Evolutionary conservation across 805 yeast species (phyloP).

Genomic region (Suhomyces xylopsoci): DNA sequence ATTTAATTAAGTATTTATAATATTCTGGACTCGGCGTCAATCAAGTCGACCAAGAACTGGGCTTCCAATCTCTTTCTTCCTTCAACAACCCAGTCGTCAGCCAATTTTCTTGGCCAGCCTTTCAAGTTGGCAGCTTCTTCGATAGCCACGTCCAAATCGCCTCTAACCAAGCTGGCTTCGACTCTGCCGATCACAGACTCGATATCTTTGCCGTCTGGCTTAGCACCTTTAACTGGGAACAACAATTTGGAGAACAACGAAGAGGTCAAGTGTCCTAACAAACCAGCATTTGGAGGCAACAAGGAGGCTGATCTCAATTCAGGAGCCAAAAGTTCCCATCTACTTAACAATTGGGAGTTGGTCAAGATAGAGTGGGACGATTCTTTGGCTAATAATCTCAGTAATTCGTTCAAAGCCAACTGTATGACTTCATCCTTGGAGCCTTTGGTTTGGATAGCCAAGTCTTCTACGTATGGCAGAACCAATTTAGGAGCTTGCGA

Average conservation of each 20-base stretch:
- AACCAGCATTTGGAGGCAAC: slow-evolving; percentile 93
- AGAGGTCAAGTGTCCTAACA: slow-evolving; percentile 87
- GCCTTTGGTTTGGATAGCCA: slow-evolving; percentile 18
- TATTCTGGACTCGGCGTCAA: slow-evolving; percentile 60
- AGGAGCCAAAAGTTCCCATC: slow-evolving; percentile 78
- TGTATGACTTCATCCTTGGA: slow-evolving; percentile 34
- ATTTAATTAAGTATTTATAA: slow-evolving; percentile 17
- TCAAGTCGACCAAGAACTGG: slow-evolving; percentile 69
- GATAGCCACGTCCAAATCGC: slow-evolving; percentile 82
- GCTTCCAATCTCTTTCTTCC: slow-evolving; percentile 88
- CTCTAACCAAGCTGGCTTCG: slow-evolving; percentile 66
- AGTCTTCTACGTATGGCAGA: slow-evolving; percentile 38
- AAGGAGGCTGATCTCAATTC: slow-evolving; percentile 86
- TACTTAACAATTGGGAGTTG: slow-evolving; percentile 69
- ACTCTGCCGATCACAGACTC: slow-evolving; percentile 89
- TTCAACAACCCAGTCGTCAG: slow-evolving; percentile 87
- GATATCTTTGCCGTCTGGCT: slow-evolving; percentile 75
- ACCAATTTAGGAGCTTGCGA: slow-evolving; percentile 25
- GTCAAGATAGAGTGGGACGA: slow-evolving; percentile 60
- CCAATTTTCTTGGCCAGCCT: slow-evolving; percentile 90
- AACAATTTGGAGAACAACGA: slow-evolving; percentile 70
- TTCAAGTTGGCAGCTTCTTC: slow-evolving; percentile 86
- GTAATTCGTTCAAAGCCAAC: slow-evolving; percentile 32
- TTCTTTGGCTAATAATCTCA: slow-evolving; percentile 34
- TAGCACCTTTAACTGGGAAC: slow-evolving; percentile 71